These are phyloP conservation scores for Venturia asperata DNA, from an alignment of 2,329 filamentous ascomycete genomes.

Conservation along the genomic window DNA sequence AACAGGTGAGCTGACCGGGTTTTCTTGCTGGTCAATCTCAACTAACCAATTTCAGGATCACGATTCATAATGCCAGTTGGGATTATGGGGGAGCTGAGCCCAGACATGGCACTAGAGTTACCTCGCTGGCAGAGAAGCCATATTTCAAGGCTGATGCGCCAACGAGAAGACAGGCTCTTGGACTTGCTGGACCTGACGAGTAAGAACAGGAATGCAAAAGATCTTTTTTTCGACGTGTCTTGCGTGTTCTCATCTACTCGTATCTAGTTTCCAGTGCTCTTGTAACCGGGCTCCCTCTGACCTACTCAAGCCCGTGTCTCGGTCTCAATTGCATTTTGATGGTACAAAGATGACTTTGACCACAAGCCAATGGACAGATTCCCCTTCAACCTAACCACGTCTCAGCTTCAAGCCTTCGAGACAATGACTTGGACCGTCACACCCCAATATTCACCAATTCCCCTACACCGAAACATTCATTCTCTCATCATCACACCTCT, in stretches of 20 bases:
- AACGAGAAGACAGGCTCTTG: constrained; percentile 59
- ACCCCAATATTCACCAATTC: too few relatives aligned
- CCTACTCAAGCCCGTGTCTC: too few relatives aligned
- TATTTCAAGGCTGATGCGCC: constrained; percentile 59
- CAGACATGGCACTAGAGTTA: constrained; percentile 65
- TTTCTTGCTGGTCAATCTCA: background rate
- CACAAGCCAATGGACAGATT: too few relatives aligned
- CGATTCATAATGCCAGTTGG: constrained; percentile 68
- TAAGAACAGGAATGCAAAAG: constrained; percentile 10
- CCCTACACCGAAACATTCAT: too few relatives aligned
- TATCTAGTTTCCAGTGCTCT: too few relatives aligned
- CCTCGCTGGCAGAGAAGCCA: constrained; percentile 63
- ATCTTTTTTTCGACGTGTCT: constrained; percentile 30
- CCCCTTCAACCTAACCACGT: too few relatives aligned
- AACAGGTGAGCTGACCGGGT: constrained; percentile 45
- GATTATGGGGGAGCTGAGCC: constrained; percentile 62
- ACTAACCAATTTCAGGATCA: constrained; percentile 44
- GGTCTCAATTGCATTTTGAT: too few relatives aligned
- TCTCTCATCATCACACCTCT: too few relatives aligned
- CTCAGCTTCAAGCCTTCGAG: too few relatives aligned
- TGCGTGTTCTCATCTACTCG: background rate
- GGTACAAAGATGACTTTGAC: too few relatives aligned
- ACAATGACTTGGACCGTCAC: too few relatives aligned
- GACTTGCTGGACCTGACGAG: constrained; percentile 54
- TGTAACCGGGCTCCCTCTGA: too few relatives aligned